Conservation (phyloP, 2,329 filamentous ascomycete species). For the Aspergillus ibericus region DNA sequence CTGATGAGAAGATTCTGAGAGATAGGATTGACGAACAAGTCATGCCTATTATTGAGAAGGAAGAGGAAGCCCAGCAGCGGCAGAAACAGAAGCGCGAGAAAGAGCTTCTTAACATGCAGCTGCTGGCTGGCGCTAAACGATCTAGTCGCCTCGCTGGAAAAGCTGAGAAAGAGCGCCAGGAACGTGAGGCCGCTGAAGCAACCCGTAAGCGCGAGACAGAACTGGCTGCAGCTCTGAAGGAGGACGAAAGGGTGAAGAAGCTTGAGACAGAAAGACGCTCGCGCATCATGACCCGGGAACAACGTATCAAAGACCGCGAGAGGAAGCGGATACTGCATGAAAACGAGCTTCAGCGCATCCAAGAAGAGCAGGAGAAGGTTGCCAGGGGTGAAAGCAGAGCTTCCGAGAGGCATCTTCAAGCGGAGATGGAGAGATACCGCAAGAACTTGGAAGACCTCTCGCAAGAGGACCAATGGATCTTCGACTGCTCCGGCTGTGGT, state of each 20-base stretch:
- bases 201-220: slow-evolving; percentile 66
- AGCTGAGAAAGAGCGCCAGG: slow-evolving; percentile 72
- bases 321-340: slow-evolving; percentile 78
- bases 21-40: slow-evolving; percentile 74
- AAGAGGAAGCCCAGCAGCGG: slow-evolving; percentile 65
- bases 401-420: slow-evolving; percentile 78
- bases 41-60: slow-evolving; percentile 78
- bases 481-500: slow-evolving; percentile 87
- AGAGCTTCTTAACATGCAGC: slow-evolving; percentile 77
- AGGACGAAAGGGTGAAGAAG: slow-evolving; percentile 62
- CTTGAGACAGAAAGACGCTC: slow-evolving; percentile 73
- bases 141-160: slow-evolving; percentile 86
- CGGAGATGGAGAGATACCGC: slow-evolving; percentile 76
- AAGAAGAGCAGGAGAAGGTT: slow-evolving; percentile 68
- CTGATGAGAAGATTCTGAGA: slow-evolving; percentile 78
- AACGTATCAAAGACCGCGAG: slow-evolving; percentile 82
- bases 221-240: slow-evolving; percentile 60
- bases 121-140: slow-evolving; percentile 89
- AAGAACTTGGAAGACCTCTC: slow-evolving; percentile 73
- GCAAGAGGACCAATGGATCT: slow-evolving; percentile 83
- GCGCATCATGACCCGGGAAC: slow-evolving; percentile 79
- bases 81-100: slow-evolving; percentile 75
- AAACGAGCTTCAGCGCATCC: slow-evolving; percentile 76
- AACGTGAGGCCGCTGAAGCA: slow-evolving; percentile 70
- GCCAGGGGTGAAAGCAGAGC: slow-evolving; percentile 59